phyloP scores from a whole-genome alignment of 257 asterid genomes.

The Scutellaria galericulata region DNA sequence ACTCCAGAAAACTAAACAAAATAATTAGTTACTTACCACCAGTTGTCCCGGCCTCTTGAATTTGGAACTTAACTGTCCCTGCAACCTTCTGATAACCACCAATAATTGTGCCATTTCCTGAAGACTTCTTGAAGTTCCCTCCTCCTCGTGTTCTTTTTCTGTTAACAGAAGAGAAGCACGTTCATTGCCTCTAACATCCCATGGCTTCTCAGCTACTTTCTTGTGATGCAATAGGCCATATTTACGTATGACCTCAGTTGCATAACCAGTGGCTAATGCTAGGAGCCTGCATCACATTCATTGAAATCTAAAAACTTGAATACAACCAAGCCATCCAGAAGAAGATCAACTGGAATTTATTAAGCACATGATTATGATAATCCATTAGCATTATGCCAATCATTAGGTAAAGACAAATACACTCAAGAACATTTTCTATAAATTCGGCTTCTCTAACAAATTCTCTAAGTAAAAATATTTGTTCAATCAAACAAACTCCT shows the following conservation, averaged over 20 bases:
- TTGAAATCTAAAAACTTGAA: constrained; percentile 27
- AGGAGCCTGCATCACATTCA: constrained; percentile 82
- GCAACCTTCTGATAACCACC: constrained; percentile 77
- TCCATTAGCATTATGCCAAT: constrained; percentile 6
- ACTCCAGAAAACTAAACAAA: constrained; percentile 37
- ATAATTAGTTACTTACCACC: constrained; percentile 52
- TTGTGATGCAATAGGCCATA: constrained; percentile 73
- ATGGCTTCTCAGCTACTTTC: constrained; percentile 50
- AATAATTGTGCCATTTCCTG: constrained; percentile 74
- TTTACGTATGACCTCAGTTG: constrained; percentile 70
- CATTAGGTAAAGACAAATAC: constrained; percentile 12
- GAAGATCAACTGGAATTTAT: constrained; percentile 17
- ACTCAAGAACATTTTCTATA: not conserved
- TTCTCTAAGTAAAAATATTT: constrained; percentile 1
- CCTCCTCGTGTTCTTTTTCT: constrained; percentile 48
- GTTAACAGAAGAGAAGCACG: constrained; percentile 42
- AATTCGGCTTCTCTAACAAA: not conserved
- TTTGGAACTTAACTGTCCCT: constrained; percentile 67
- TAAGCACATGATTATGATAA: constrained; percentile 17
- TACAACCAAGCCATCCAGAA: constrained; percentile 33
- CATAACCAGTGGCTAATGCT: constrained; percentile 76
- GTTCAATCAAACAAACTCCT: constrained; percentile 10
- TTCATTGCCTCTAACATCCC: constrained; percentile 47
- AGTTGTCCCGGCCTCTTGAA: constrained; percentile 69
- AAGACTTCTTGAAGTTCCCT: constrained; percentile 56